Evolutionary conservation across 192 early-diverging fungal species (phyloP).

Genomic region (Gonapodya sp.): DNA sequence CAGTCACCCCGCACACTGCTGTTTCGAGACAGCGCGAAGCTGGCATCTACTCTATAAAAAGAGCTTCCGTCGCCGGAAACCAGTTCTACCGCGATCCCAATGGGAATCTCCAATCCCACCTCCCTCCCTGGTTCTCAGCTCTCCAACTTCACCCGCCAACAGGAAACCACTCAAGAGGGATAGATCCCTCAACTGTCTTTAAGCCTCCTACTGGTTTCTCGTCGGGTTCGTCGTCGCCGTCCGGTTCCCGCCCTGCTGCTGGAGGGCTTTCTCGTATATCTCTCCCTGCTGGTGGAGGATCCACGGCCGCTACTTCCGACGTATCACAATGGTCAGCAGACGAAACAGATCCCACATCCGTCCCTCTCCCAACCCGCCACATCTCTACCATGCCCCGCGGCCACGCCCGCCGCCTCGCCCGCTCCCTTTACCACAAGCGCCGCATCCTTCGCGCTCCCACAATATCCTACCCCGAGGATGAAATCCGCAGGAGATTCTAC

Average conservation of each 20-base stretch:
- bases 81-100: neutral
- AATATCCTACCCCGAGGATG: constrained; percentile 86
- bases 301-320: neutral
- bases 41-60: neutral
- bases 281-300: neutral
- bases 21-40: neutral
- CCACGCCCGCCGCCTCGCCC: neutral
- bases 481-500: constrained; percentile 76
- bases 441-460: constrained; percentile 33
- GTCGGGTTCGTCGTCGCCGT: neutral
- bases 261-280: neutral
- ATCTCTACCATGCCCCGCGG: neutral
- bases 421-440: neutral
- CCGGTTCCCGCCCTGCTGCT: neutral
- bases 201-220: neutral
- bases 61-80: neutral
- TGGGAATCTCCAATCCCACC: neutral
- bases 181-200: neutral
- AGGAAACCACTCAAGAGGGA: neutral
- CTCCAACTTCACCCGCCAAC: neutral
- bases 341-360: neutral
- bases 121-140: neutral
- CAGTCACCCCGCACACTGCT: neutral
- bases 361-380: neutral
- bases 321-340: neutral